A percentile compares a stretch with the other conserved stretches of the same genome.
Evolutionary conservation across 768 basidiomycete species (phyloP).

Genomic region (Rhodotorula babjevae): DNA sequence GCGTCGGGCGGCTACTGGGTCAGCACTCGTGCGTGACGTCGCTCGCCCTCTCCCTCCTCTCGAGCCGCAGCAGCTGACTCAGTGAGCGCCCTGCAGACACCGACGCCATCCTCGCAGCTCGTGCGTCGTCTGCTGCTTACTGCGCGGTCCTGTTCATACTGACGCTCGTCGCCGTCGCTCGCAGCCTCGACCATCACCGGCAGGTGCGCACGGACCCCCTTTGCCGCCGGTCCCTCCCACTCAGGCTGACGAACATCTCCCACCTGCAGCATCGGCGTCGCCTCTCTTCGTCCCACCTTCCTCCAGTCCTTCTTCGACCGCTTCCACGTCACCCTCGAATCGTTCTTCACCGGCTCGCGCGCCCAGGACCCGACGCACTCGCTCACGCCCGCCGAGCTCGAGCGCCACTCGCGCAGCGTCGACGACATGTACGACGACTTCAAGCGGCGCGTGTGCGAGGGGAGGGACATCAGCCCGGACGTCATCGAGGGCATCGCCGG

Average conservation of each 20-base stretch:
- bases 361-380: constrained; percentile 31
- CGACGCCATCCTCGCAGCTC: constrained; percentile 42
- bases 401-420: constrained; percentile 30
- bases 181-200: constrained; percentile 42
- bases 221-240: background rate
- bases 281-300: constrained; percentile 42
- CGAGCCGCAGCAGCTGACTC: background rate
- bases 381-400: constrained; percentile 27
- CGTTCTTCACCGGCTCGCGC: constrained; percentile 40
- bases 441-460: constrained; percentile 38
- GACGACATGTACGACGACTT: constrained; percentile 43
- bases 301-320: constrained; percentile 42
- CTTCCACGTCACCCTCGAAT: constrained; percentile 41
- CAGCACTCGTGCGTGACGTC: constrained; percentile 12
- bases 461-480: constrained; percentile 37
- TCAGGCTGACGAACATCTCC: background rate
- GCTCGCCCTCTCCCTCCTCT: background rate
- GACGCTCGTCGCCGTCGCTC: background rate
- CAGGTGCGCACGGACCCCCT: constrained; percentile 19
- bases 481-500: constrained; percentile 42
- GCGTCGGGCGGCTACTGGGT: constrained; percentile 43
- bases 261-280: constrained; percentile 37
- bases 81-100: background rate
- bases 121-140: constrained; percentile 11
- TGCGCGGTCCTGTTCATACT: too few species aligned